These are phyloP conservation scores for Brettanomyces custersianus DNA, from an alignment of 805 yeast species.

Conservation along the genomic window DNA sequence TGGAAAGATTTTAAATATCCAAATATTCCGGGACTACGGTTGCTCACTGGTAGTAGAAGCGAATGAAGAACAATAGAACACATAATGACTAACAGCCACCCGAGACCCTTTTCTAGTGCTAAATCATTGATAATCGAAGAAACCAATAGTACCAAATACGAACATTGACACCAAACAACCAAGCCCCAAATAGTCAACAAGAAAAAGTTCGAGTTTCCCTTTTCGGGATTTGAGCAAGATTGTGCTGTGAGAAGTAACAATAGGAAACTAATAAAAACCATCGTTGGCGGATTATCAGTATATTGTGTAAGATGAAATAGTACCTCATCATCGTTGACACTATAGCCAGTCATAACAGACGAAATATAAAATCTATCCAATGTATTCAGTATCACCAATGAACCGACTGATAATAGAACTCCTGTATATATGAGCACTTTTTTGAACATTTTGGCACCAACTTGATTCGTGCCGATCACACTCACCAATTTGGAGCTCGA, in stretches of 20 bases:
- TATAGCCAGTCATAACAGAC: neutral
- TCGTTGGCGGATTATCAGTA: slow-evolving; percentile 2
- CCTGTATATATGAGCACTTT: neutral
- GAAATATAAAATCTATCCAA: neutral
- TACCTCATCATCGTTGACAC: neutral
- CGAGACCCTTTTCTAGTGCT: slow-evolving; percentile 1
- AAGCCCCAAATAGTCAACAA: neutral
- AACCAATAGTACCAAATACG: neutral
- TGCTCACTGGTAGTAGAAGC: neutral
- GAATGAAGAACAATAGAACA: slow-evolving; percentile 2
- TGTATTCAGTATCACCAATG: neutral
- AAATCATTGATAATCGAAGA: slow-evolving; percentile 1
- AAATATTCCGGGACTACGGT: neutral
- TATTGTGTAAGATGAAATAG: neutral
- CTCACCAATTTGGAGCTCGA: too few species aligned
- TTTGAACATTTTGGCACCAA: too few species aligned
- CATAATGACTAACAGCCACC: slow-evolving; percentile 1
- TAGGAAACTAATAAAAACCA: slow-evolving; percentile 2
- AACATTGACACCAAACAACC: slow-evolving; percentile 2
- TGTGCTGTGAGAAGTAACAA: neutral
- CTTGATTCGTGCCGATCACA: too few species aligned
- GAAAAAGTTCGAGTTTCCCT: neutral
- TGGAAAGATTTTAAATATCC: slow-evolving; percentile 8
- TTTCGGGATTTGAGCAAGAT: neutral
- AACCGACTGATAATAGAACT: neutral